Evolutionary conservation across 2,329 filamentous ascomycete genomes (phyloP).

Genomic region (Ophiostoma novo-ulmi): DNA sequence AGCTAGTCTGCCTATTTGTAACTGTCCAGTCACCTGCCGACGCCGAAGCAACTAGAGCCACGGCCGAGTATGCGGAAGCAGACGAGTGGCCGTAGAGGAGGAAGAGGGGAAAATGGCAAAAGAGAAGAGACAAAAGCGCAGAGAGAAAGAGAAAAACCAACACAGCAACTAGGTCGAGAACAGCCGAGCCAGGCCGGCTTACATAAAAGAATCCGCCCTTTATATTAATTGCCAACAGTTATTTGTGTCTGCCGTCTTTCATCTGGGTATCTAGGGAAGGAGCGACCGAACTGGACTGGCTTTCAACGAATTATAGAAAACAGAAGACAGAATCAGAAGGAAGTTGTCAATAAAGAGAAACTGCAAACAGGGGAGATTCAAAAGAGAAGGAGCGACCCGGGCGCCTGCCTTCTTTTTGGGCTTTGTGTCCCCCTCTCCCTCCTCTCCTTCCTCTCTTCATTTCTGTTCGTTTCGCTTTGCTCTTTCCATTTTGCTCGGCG

Average conservation of each 20-base stretch:
- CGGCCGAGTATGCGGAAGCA: background rate
- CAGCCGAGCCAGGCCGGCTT: slow-evolving; percentile 12
- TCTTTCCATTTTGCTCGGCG: background rate
- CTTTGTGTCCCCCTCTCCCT: background rate
- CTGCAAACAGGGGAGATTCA: background rate
- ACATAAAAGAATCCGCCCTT: background rate
- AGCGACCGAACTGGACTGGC: slow-evolving; percentile 12
- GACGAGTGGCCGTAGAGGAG: background rate
- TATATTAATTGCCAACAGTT: background rate
- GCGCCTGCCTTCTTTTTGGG: background rate
- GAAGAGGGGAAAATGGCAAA: background rate
- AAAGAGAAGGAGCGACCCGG: slow-evolving; percentile 11
- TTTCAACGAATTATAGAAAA: no score
- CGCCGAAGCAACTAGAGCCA: slow-evolving; percentile 4
- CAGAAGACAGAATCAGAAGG: background rate
- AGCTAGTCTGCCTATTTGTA: background rate
- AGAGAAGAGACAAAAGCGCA: background rate
- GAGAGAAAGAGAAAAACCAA: background rate
- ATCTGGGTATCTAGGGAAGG: background rate
- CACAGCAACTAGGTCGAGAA: background rate
- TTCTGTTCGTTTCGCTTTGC: background rate
- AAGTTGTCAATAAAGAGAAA: background rate
- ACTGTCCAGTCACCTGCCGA: slow-evolving; percentile 15
- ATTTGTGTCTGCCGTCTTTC: background rate
- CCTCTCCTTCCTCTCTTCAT: background rate